A percentile compares a stretch with the other conserved stretches of the same genome.
These are phyloP conservation scores for Scutellaria galericulata DNA, from an alignment of 257 asterid genomes.

Conservation along the genomic window DNA sequence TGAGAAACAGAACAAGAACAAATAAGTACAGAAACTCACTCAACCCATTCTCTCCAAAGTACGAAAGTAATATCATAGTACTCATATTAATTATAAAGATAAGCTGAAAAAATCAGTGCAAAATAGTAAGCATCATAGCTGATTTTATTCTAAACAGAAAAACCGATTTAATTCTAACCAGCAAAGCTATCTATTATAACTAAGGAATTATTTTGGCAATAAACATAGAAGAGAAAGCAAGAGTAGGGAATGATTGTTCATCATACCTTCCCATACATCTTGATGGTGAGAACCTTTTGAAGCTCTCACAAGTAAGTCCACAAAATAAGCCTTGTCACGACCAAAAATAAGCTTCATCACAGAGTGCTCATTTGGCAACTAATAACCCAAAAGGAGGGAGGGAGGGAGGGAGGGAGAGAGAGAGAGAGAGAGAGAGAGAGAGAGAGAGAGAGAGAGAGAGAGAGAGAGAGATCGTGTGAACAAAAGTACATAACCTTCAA, in stretches of 20 bases:
- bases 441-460: too few species aligned
- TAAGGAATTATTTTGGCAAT: not conserved
- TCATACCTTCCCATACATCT: constrained; percentile 81
- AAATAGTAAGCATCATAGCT: constrained; percentile 10
- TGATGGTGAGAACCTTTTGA: constrained; percentile 70
- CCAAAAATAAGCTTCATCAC: constrained; percentile 26
- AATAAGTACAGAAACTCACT: constrained; percentile 47
- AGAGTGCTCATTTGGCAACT: not conserved
- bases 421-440: too few species aligned
- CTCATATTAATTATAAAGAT: constrained; percentile 61
- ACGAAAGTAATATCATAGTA: constrained; percentile 62
- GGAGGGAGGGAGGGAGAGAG: too few species aligned
- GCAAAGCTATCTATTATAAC: not conserved
- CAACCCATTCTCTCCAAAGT: constrained; percentile 61
- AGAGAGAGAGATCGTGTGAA: not conserved
- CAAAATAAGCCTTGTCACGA: constrained; percentile 71
- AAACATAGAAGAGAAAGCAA: not conserved
- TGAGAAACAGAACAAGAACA: constrained; percentile 5
- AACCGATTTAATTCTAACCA: not conserved
- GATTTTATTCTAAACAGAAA: not conserved
- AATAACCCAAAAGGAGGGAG: not conserved
- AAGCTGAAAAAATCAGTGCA: constrained; percentile 46
- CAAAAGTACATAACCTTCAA: not conserved
- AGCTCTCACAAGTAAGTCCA: constrained; percentile 68
- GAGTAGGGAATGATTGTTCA: not conserved